Evolutionary conservation across 352 stramenopile genomes (phyloP).

Genomic region (Globisporangium cederbergense): DNA sequence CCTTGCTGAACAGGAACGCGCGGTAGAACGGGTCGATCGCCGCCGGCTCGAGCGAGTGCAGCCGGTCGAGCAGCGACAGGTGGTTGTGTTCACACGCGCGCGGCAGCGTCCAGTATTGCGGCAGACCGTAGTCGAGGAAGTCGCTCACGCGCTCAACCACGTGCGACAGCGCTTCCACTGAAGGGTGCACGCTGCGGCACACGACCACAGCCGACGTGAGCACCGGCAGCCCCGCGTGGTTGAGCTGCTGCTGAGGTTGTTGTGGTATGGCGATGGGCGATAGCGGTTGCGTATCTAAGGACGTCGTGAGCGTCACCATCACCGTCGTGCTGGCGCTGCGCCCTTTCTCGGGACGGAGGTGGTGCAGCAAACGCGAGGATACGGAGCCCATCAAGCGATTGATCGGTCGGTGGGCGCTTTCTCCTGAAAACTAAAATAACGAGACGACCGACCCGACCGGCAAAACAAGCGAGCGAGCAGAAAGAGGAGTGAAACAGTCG

Average conservation of each 20-base stretch:
- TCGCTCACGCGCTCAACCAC: constrained; percentile 17
- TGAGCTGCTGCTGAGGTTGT: constrained; percentile 2
- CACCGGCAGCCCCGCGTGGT: constrained; percentile 4
- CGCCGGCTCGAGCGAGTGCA: constrained; percentile 6
- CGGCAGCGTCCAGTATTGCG: constrained; percentile 15
- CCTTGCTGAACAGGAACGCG: constrained; percentile 11
- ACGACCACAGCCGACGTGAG: constrained; percentile 14
- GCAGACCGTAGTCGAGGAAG: constrained; percentile 15
- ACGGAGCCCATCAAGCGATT: constrained; percentile 4
- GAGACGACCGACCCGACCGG: background rate
- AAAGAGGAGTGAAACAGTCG: background rate
- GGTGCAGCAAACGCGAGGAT: background rate
- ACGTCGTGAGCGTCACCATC: background rate
- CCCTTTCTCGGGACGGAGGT: background rate
- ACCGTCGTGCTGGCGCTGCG: background rate
- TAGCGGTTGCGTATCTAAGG: background rate
- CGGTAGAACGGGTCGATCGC: constrained; percentile 10
- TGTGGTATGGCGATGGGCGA: background rate
- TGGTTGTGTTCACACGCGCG: constrained; percentile 13
- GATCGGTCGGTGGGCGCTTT: too few relatives aligned
- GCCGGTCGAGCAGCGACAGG: constrained; percentile 11
- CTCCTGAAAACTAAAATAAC: background rate
- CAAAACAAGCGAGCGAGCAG: background rate
- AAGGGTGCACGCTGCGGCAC: constrained; percentile 9
- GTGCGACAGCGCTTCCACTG: constrained; percentile 11